These are phyloP conservation scores for Anisodus acutangulus DNA, from an alignment of 257 asterid species.

Conservation along the genomic window DNA sequence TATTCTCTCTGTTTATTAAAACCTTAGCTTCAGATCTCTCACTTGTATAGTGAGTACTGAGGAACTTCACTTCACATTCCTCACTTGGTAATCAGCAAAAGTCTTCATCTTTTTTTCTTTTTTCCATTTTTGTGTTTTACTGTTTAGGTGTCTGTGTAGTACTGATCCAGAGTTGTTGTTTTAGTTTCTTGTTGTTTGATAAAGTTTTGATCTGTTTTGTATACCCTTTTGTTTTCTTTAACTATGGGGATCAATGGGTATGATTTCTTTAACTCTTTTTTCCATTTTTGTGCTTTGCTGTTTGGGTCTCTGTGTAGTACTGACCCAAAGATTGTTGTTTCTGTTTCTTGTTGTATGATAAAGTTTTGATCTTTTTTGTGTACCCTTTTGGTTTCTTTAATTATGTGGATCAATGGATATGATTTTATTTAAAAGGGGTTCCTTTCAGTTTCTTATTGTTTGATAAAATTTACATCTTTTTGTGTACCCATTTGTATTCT, in stretches of 20 bases:
- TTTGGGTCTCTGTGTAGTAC: not conserved
- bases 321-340: not conserved
- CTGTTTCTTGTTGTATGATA: not conserved
- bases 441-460: too few species aligned
- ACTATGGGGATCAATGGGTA: not conserved
- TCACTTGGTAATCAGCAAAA: slow-evolving; percentile 24
- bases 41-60: not conserved
- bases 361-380: not conserved
- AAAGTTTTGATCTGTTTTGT: not conserved
- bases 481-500: too few species aligned
- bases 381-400: not conserved
- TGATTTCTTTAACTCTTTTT: not conserved
- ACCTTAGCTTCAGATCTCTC: slow-evolving; percentile 20
- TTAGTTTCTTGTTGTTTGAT: not conserved
- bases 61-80: not conserved
- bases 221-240: not conserved
- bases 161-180: not conserved
- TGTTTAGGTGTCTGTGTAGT: not conserved
- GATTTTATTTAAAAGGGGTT: too few species aligned
- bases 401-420: not conserved
- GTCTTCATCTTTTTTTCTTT: not conserved
- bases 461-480: too few species aligned
- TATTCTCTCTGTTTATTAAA: not conserved
- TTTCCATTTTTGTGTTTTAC: not conserved
- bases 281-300: not conserved